A percentile compares a stretch with the other conserved stretches of the same genome.
phyloP scores from a whole-genome alignment of 1,139 yeast genomes.

The Torulaspora globosa region DNA sequence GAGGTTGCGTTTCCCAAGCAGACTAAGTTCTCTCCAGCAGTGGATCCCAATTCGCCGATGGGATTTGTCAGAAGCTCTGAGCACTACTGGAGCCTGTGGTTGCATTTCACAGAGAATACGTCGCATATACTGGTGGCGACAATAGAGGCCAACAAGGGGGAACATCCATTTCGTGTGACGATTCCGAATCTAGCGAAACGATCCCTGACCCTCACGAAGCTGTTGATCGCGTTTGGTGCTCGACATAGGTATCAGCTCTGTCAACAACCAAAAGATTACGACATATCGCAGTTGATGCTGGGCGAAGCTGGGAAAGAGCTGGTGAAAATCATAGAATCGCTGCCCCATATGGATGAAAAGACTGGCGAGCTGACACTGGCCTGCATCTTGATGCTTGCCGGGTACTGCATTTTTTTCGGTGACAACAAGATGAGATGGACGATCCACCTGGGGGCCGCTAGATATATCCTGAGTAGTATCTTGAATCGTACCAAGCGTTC shows the following conservation, averaged over 20 bases:
- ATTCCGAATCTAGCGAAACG: neutral
- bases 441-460: conserved; percentile 65
- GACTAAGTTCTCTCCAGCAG: neutral
- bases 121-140: neutral
- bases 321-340: conserved; percentile 41
- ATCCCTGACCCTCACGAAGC: neutral
- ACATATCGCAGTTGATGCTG: neutral
- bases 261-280: neutral
- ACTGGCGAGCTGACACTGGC: conserved; percentile 67
- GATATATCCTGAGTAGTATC: conserved; percentile 50
- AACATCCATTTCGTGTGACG: neutral
- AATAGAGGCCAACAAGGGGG: neutral
- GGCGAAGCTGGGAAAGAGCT: conserved; percentile 1
- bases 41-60: neutral
- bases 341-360: conserved; percentile 51
- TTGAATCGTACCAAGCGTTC: conserved; percentile 4
- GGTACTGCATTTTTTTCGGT: conserved; percentile 53
- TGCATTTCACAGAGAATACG: neutral
- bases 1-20: neutral
- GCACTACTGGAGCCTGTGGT: neutral
- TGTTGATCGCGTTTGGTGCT: neutral
- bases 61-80: neutral
- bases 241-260: neutral
- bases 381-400: conserved; percentile 57
- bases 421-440: conserved; percentile 51